Conservation (phyloP, 2,329 filamentous ascomycete species). For the Nemania abortiva region DNA sequence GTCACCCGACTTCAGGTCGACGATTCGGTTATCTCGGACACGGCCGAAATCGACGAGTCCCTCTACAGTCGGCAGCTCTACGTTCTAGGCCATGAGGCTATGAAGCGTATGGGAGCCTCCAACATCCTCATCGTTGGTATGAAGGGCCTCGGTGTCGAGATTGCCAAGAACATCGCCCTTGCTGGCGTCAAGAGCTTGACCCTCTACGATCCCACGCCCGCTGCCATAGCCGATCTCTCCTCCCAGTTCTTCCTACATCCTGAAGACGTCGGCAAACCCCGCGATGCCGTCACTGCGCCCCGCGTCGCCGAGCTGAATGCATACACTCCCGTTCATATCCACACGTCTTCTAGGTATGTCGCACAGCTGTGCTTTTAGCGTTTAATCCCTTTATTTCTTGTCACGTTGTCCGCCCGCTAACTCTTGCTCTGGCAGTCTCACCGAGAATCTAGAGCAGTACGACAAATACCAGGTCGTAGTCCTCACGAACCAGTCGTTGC, state of each 20-base stretch:
- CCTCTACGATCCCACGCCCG: slow-evolving; percentile 88
- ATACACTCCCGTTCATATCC: slow-evolving; percentile 90
- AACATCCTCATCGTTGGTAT: slow-evolving; percentile 93
- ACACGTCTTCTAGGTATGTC: slow-evolving; percentile 67
- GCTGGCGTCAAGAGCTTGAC: slow-evolving; percentile 98
- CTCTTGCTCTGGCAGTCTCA: slow-evolving; percentile 66
- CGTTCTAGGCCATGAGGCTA: slow-evolving; percentile 81
- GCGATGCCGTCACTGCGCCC: slow-evolving; percentile 87
- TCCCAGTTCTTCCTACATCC: slow-evolving; percentile 96
- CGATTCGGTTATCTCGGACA: slow-evolving; percentile 64
- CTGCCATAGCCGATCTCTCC: slow-evolving; percentile 88
- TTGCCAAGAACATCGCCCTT: slow-evolving; percentile 98
- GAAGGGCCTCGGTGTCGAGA: slow-evolving; percentile 95
- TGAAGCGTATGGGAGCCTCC: slow-evolving; percentile 99
- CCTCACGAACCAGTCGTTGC: slow-evolving; percentile 84
- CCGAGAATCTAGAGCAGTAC: slow-evolving; percentile 81
- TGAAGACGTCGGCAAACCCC: slow-evolving; percentile 90
- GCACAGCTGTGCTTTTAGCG: slow-evolving; percentile 2
- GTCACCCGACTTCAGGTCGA: slow-evolving; percentile 75
- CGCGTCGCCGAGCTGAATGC: slow-evolving; percentile 94
- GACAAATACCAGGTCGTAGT: slow-evolving; percentile 95
- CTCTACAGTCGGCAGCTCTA: slow-evolving; percentile 81
- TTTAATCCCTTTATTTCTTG: slow-evolving; percentile 15
- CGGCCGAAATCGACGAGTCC: slow-evolving; percentile 76
- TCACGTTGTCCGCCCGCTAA: slow-evolving; percentile 21